phyloP scores from a whole-genome alignment of 2,329 filamentous ascomycete species.

The Periglandula ipomoeae region DNA sequence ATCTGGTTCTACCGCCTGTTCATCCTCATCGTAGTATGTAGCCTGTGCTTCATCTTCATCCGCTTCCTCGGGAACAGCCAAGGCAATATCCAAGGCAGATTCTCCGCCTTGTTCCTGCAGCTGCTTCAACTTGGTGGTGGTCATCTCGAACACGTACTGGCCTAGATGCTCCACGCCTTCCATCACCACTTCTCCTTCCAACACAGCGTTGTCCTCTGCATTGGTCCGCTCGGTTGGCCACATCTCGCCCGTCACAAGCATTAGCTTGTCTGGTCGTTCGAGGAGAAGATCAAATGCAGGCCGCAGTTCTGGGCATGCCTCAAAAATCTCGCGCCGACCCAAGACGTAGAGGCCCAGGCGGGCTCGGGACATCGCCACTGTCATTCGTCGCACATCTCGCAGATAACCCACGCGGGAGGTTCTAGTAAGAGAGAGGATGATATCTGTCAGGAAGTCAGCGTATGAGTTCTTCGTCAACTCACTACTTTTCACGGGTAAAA shows the following conservation, averaged over 20 bases:
- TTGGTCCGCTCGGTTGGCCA: conserved; percentile 57
- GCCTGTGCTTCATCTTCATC: conserved; percentile 15
- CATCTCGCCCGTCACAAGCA: conserved; percentile 77
- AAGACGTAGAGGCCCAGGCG: conserved; percentile 87
- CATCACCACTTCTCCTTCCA: conserved; percentile 61
- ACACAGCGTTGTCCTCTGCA: conserved; percentile 29
- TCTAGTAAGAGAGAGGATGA: conserved; percentile 86
- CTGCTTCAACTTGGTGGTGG: conserved; percentile 49
- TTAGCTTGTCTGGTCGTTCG: conserved; percentile 69
- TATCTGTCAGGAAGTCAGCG: conserved; percentile 52
- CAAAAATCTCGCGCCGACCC: conserved; percentile 80
- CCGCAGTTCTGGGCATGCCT: conserved; percentile 77
- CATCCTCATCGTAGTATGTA: conserved; percentile 21
- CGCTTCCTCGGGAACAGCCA: conserved; percentile 19
- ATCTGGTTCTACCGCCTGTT: conserved; percentile 22
- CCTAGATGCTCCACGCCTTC: conserved; percentile 88
- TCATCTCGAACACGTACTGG: conserved; percentile 97
- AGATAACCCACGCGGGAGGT: conserved; percentile 87
- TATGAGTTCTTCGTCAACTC: too few species aligned
- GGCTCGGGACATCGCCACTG: conserved; percentile 87
- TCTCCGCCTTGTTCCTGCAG: conserved; percentile 30
- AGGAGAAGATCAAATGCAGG: conserved; percentile 77
- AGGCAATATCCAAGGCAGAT: conserved; percentile 9
- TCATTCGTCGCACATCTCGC: conserved; percentile 84
- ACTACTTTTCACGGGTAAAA: too few species aligned